Evolutionary conservation across 1,139 yeast genomes (phyloP).

Genomic region (Petasospora fabianii): DNA sequence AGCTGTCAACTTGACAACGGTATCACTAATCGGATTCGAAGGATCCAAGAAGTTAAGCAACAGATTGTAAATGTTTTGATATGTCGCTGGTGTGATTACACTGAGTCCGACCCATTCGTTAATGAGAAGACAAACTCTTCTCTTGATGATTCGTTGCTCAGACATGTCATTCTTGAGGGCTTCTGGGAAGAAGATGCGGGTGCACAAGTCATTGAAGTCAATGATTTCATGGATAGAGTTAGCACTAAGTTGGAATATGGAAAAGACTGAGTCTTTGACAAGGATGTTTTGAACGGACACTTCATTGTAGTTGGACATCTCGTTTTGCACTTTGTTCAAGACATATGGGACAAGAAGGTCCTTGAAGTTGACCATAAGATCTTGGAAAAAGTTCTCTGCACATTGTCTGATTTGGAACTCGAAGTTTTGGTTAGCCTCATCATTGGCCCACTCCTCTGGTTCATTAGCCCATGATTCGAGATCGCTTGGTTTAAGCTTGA

Average conservation of each 20-base stretch:
- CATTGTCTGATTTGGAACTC: conserved; percentile 86
- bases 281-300: conserved; percentile 49
- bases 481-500: conserved; percentile 70
- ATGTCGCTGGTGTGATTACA: conserved; percentile 50
- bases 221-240: conserved; percentile 60
- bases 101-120: conserved; percentile 77
- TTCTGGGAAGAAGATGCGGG: conserved; percentile 63
- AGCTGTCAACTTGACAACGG: conserved; percentile 73
- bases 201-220: conserved; percentile 59
- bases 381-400: conserved; percentile 81
- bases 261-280: conserved; percentile 73
- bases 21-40: conserved; percentile 49
- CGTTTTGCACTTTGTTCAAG: conserved; percentile 57
- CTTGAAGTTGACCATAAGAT: conserved; percentile 62
- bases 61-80: conserved; percentile 58
- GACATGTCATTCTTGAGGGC: conserved; percentile 43
- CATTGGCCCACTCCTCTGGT: conserved; percentile 92
- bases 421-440: conserved; percentile 73
- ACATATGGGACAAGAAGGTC: conserved; percentile 59
- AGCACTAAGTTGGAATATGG: conserved; percentile 78
- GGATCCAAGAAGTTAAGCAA: conserved; percentile 41
- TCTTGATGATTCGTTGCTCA: conserved; percentile 60
- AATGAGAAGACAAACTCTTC: conserved; percentile 74
- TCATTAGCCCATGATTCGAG: conserved; percentile 77
- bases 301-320: conserved; percentile 37